Conservation (phyloP, 2,329 filamentous ascomycete species). For the Calonectria pseudoturangicola region DNA sequence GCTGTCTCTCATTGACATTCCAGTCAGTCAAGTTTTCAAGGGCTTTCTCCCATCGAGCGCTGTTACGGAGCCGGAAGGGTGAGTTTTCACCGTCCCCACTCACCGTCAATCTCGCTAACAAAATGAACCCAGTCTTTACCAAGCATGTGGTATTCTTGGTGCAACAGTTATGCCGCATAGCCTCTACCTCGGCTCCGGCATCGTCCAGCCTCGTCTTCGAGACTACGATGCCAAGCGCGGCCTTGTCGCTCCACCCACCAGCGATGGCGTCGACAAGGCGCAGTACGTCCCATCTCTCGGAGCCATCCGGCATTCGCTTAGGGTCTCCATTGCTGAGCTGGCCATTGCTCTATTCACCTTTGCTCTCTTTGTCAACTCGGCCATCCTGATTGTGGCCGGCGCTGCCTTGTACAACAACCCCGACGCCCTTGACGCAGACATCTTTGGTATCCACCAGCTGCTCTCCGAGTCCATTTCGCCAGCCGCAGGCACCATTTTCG, state of each 20-base stretch:
- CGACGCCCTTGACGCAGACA: slow-evolving; percentile 80
- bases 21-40: slow-evolving; percentile 75
- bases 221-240: slow-evolving; percentile 78
- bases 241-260: slow-evolving; percentile 63
- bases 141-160: slow-evolving; percentile 85
- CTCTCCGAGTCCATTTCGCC: slow-evolving; percentile 81
- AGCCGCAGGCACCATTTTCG: slow-evolving; percentile 88
- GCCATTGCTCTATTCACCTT: slow-evolving; percentile 86
- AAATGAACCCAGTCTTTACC: slow-evolving; percentile 69
- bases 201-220: slow-evolving; percentile 79
- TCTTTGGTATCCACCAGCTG: slow-evolving; percentile 88
- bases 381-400: slow-evolving; percentile 88
- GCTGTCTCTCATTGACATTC: slow-evolving; percentile 76
- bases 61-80: slow-evolving; percentile 75
- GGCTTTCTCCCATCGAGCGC: slow-evolving; percentile 80
- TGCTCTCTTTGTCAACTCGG: slow-evolving; percentile 88
- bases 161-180: slow-evolving; percentile 85
- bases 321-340: slow-evolving; percentile 83
- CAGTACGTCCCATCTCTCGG: slow-evolving; percentile 82
- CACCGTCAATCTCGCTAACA: slow-evolving; percentile 30
- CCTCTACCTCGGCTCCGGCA: slow-evolving; percentile 80
- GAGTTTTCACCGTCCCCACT: slow-evolving; percentile 39
- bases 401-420: slow-evolving; percentile 80
- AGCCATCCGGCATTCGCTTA: slow-evolving; percentile 84
- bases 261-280: slow-evolving; percentile 64